Evolutionary conservation across 176 grass and related monocot species (phyloP).

Genomic region (Pontederia paniculata): DNA sequence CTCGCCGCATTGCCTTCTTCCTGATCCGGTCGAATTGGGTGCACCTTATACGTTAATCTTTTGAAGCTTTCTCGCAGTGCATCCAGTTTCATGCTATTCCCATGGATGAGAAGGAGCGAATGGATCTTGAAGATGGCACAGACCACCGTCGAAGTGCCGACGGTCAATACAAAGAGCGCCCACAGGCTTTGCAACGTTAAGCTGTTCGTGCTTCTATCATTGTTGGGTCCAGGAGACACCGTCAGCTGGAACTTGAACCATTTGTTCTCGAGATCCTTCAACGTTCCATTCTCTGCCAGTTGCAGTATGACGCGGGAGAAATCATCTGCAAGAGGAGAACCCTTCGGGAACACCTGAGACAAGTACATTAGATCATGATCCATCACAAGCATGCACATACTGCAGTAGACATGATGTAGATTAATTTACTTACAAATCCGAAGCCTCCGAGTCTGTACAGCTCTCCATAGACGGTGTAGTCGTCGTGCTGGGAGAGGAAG

Average conservation of each 20-base stretch:
- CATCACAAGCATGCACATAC: background rate
- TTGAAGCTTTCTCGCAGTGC: too few relatives aligned
- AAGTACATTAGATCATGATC: background rate
- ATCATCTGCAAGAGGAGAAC: slow-evolving; percentile 3
- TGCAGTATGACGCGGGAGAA: slow-evolving; percentile 7
- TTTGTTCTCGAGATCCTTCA: background rate
- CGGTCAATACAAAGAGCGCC: background rate
- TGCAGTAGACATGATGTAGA: too few relatives aligned
- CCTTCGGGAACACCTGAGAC: slow-evolving; percentile 7
- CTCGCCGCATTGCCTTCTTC: too few relatives aligned
- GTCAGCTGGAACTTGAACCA: background rate
- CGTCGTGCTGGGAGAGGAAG: background rate
- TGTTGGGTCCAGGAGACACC: background rate
- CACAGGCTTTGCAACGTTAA: background rate
- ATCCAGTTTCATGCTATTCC: too few relatives aligned
- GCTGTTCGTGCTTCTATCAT: background rate
- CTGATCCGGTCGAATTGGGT: too few relatives aligned
- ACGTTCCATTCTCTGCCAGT: background rate
- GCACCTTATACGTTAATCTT: too few relatives aligned
- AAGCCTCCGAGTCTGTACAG: slow-evolving; percentile 14
- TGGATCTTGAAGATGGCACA: background rate
- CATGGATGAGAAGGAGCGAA: background rate
- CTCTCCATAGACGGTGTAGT: slow-evolving; percentile 1
- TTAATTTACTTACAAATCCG: slow-evolving; percentile 22
- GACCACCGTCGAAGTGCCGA: background rate